Evolutionary conservation across 164 flowering plant genomes (phyloP).

Genomic region (Platanus orientalis): DNA sequence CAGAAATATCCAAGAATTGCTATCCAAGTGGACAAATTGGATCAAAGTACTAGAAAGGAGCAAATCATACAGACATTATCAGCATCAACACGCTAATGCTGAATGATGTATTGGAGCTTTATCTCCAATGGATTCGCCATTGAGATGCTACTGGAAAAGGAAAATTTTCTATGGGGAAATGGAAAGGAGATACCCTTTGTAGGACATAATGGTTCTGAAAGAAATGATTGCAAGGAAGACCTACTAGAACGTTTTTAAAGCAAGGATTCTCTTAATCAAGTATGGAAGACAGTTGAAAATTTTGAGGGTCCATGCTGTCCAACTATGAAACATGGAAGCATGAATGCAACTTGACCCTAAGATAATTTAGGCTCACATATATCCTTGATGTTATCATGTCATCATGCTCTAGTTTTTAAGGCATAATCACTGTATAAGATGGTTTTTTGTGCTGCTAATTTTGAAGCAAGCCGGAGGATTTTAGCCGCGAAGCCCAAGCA

Average conservation of each 20-base stretch:
- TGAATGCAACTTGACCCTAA: no score
- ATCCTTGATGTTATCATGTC: background rate
- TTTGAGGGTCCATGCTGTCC: background rate
- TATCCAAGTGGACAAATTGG: background rate
- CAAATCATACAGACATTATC: background rate
- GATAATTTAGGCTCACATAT: background rate
- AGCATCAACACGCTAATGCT: background rate
- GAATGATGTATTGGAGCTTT: background rate
- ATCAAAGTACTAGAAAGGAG: background rate
- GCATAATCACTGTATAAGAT: no score
- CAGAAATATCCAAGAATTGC: no score
- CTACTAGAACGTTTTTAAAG: background rate
- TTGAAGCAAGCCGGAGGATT: no score
- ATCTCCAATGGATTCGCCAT: background rate
- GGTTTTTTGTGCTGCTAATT: no score
- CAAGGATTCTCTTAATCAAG: background rate
- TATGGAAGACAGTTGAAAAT: background rate
- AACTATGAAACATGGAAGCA: no score
- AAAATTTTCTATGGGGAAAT: background rate
- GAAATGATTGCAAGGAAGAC: background rate
- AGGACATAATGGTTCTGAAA: background rate
- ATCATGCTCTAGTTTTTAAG: background rate
- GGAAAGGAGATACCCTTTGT: background rate
- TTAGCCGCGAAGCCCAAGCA: no score
- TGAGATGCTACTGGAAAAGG: background rate